Base-by-base conservation (phyloP, 2,329 filamentous ascomycete genomes). In the Cladosporium oxysporum region DNA sequence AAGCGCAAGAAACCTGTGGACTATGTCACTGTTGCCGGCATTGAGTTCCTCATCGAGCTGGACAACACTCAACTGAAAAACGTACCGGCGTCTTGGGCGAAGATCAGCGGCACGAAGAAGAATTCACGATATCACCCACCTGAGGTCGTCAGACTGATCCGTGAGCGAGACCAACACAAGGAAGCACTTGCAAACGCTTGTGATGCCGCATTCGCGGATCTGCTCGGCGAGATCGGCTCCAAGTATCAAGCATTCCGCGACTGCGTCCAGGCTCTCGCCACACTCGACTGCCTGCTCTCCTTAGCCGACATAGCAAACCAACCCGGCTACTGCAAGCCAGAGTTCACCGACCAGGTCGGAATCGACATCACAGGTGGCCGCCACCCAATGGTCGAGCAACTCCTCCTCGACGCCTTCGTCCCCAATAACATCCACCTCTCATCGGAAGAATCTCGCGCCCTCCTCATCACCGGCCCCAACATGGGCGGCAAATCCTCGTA, bases 401-500 rank as follows among this genome's bases (percentile, higher is more conserved):
- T 94, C 12, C 85, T 98, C 6, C 85, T 94, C 4, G 88, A 91
- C 71, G 85, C 88, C 61, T 99, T 98, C 79, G 96, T 99, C 66
- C 94, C 95, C 57, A 99, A 99, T 79, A 87, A 90, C 73, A 90
- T 92, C 12, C 81, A 86, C 2, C 86, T 98, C 57, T 84, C 87
- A 1, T 85, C 88, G 3, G 84, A 87, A 1, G 76, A 83, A 0
- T 86, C 88, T 0, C 85, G 91, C 6, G 92, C 92, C 2, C 87
- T 97, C 71, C 89, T 98, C 65, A 90, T 99, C 73, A 99, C 95
- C 0, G 95, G 95, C 0, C 95, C 95, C 33, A 99, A 99, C 81
- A 99, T 99, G 95, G 95, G 95, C 73, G 95, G 95, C 65, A 99
- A 99, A 76, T 97, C 92, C n/a, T 95, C 91, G 66, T 99, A 97